Base-by-base conservation (phyloP, 148 eudicot genomes). In the Chenopodium album region DNA sequence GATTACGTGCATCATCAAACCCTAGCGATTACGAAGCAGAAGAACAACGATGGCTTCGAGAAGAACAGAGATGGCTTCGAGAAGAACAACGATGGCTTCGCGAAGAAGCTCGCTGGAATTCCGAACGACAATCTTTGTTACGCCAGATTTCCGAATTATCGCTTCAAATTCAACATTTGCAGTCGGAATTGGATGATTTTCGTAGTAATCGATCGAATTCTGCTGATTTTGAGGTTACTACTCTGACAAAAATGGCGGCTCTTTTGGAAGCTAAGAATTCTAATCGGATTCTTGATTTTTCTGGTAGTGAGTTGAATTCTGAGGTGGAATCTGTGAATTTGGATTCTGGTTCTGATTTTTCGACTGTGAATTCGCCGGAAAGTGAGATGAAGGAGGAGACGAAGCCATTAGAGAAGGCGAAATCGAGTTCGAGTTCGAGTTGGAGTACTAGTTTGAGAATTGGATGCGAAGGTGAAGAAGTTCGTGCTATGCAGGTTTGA, bases 61-160 rank as follows among this genome's bases (percentile, higher is more conserved):
- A 96, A 50, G 98, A 96, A 88, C 93, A 92, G 23, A 81, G 99
- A 82, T 96, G 99, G 99, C 59, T 94, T 0, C 89, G 99, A 54
- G 98, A 96, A 81, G 99, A 95, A 90, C 93, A 91, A 77, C 90
- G 98, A 79, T 95, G 99, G 99, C 88, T 95, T 59, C 87, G 97
- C 23, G 91, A 95, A 79, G 98, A 95, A 84, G 73, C 89, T 28
- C 88, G 90, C 7, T 95, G 98, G 98, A 86, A 76, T 16, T 69
- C 83, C 29, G 95, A 96, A 82, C 90, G 98, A 7, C 87, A 90
- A 5, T 86, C 91, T 14, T 88, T 96, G 16, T 70, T 92, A 72
- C 84, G 80, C 13, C 84, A 92, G 66, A 88, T 92, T 83, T 80
- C 86, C 3, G 69, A 81, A 37, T 88, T 94, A 22, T 75, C 85